A percentile compares a stretch with the other conserved stretches of the same genome.
These are phyloP conservation scores for Gliomastix tumulicola DNA, from an alignment of 2,329 filamentous ascomycete species.

Conservation along the genomic window DNA sequence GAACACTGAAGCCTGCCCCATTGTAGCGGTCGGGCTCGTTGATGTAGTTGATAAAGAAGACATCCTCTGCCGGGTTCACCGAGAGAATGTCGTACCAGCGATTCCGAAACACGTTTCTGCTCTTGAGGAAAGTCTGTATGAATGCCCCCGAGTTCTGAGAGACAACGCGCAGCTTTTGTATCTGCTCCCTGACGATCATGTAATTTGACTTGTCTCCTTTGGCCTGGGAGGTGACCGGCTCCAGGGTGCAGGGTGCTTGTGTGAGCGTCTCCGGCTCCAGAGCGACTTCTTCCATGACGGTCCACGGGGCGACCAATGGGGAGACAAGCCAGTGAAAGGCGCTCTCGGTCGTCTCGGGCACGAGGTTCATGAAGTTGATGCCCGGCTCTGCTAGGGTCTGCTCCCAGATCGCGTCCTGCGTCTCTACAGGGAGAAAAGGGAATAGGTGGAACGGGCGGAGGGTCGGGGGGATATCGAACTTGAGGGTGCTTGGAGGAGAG, in stretches of 20 bases:
- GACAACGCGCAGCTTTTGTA: neutral
- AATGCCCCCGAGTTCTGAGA: neutral
- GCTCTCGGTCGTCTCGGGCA: neutral
- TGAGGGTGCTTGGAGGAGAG: too few relatives aligned
- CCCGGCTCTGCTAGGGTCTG: neutral
- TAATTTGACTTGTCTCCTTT: conserved; percentile 1
- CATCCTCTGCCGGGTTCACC: neutral
- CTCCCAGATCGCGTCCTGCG: conserved; percentile 1
- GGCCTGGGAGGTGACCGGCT: neutral
- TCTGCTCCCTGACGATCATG: neutral
- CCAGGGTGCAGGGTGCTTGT: neutral
- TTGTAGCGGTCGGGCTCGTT: conserved; percentile 16
- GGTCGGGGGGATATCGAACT: neutral
- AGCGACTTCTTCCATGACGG: too few relatives aligned
- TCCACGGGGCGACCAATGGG: too few relatives aligned
- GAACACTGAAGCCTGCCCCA: conserved; percentile 15
- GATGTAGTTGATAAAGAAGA: conserved; percentile 19
- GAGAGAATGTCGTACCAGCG: neutral
- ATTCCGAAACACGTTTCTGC: neutral
- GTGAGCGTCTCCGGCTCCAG: neutral
- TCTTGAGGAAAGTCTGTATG: neutral
- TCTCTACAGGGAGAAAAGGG: neutral
- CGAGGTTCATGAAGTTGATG: conserved; percentile 1
- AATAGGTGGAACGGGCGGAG: neutral
- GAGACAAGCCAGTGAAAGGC: neutral